These are phyloP conservation scores for Aspergillus felis DNA, from an alignment of 2,329 filamentous ascomycete species.

Conservation along the genomic window DNA sequence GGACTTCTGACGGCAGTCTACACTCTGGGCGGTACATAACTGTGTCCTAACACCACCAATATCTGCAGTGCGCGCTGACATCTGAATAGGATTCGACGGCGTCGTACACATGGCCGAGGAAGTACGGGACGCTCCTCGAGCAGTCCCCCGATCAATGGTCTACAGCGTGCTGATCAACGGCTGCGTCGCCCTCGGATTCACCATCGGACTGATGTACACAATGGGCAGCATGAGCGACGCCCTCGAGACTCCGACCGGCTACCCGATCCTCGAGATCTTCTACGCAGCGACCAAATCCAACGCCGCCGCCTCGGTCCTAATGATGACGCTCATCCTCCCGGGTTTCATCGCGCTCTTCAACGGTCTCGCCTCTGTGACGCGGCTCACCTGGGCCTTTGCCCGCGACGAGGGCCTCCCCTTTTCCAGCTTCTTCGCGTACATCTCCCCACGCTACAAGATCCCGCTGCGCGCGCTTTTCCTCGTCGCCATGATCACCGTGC, in stretches of 20 bases:
- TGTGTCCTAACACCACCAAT: background rate
- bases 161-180: constrained; percentile 46
- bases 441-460: constrained; percentile 34
- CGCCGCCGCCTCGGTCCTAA: constrained; percentile 40
- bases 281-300: constrained; percentile 43
- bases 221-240: constrained; percentile 37
- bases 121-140: constrained; percentile 43
- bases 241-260: constrained; percentile 40
- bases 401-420: constrained; percentile 43
- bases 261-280: constrained; percentile 50
- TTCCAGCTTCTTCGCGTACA: constrained; percentile 21
- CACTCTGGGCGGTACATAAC: constrained; percentile 13
- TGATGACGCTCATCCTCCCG: constrained; percentile 30
- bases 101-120: constrained; percentile 45
- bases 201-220: constrained; percentile 42
- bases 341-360: constrained; percentile 25
- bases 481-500: constrained; percentile 21
- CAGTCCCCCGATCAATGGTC: constrained; percentile 46
- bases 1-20: constrained; percentile 15
- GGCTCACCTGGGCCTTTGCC: constrained; percentile 21
- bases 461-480: constrained; percentile 36
- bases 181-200: constrained; percentile 41
- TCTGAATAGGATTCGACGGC: constrained; percentile 20
- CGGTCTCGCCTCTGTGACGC: constrained; percentile 31
- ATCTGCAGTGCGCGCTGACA: too few relatives aligned